Evolutionary conservation across 768 basidiomycete genomes (phyloP), one percentile per base, ranked within the genome.

Genomic region (Leucocoprinus birnbaumii): DNA sequence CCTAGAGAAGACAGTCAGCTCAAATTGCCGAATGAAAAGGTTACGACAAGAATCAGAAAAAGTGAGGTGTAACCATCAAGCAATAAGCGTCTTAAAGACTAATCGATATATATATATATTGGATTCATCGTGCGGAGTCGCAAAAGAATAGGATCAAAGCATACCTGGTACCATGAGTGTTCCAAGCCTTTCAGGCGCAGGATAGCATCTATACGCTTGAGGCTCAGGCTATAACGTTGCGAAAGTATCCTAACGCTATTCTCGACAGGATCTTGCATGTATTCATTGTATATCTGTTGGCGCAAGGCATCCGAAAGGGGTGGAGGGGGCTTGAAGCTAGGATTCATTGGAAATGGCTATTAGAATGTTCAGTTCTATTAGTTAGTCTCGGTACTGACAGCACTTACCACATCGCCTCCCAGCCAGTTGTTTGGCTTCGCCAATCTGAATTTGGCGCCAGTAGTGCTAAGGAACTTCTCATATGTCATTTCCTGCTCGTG

Each of bases 331-430:
- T 80, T 82, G 71, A 94, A 96, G 1, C 87, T 83, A 4, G 83
- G 83, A 64, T 96, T 95, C 70, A 90, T 74, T 11, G 91, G 90
- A 66, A 94, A 94, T 0, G 91, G 92, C 91, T 94, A 58, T 26
- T 60, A 55, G 52, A 52, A 18, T 55, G 46, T 59, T 53, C 47
- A 53, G 37, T 48, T 35, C 35, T 19, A 21, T n/a, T n/a, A n/a
- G 7, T 26, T 41, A 46, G 59, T 26, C 45, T 55, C 55, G 53
- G n/a, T 25, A 41, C 21, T 22, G 62, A 65, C 67, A 59, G 62
- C 64, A 75, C 78, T 73, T 70, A 71, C 84, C 40, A 78, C 74
- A 60, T 74, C 68, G 27, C 69, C 73, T 58, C 82, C 80, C 8
- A 92, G 72, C 84, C 86, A 91, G 53, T 85, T 83, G 40, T 76